phyloP scores from a whole-genome alignment of 2,329 filamentous ascomycete species.

The Stagonosporopsis rhizophila region DNA sequence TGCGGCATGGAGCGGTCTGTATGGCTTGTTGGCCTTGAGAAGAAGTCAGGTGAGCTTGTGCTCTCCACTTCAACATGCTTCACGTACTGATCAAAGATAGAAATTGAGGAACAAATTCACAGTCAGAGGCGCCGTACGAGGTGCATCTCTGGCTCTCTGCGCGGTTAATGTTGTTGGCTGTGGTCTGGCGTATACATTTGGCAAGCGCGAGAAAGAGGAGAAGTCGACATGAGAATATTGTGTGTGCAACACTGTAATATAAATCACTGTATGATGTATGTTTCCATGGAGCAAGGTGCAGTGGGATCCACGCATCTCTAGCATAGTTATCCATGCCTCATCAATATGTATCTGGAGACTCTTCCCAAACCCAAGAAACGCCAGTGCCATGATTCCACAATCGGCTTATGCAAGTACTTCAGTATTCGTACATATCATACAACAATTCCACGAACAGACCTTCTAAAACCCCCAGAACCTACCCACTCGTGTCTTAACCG shows the following conservation, averaged over 20 bases:
- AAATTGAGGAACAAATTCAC: constrained; percentile 57
- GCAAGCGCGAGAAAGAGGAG: constrained; percentile 50
- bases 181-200: constrained; percentile 61
- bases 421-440: constrained; percentile 15
- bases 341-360: neutral
- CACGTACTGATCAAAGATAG: constrained; percentile 26
- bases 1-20: constrained; percentile 70
- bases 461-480: constrained; percentile 55
- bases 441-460: neutral
- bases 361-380: constrained; percentile 3
- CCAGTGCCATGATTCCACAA: constrained; percentile 7
- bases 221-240: constrained; percentile 17
- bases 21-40: constrained; percentile 67
- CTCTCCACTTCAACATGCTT: neutral
- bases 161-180: constrained; percentile 59
- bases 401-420: neutral
- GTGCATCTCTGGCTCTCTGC: constrained; percentile 60
- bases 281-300: neutral
- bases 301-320: neutral
- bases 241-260: neutral
- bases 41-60: constrained; percentile 55
- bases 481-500: constrained; percentile 63
- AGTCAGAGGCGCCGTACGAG: constrained; percentile 60
- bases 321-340: neutral
- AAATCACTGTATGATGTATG: constrained; percentile 10